Evolutionary conservation across 2,329 filamentous ascomycete genomes (phyloP).

Genomic region (Zelopaecilomyces penicillatus): DNA sequence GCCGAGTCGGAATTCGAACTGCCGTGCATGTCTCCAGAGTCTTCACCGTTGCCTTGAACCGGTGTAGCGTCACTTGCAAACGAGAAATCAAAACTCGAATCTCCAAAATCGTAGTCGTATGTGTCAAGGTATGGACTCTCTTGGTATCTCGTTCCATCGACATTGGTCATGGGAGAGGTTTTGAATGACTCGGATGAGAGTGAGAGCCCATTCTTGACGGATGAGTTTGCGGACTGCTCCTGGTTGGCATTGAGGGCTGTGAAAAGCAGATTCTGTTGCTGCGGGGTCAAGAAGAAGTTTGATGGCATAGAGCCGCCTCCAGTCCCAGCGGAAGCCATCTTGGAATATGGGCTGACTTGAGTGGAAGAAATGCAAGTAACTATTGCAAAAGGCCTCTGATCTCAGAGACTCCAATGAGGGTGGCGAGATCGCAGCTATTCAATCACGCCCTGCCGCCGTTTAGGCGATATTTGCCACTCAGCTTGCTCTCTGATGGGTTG

Average conservation of each 20-base stretch:
- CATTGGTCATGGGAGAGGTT: slow-evolving; percentile 37
- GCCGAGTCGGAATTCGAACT: slow-evolving; percentile 49
- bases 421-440: no score
- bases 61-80: slow-evolving; percentile 38
- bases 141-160: slow-evolving; percentile 41
- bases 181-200: slow-evolving; percentile 42
- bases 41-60: slow-evolving; percentile 65
- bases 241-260: slow-evolving; percentile 68
- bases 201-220: slow-evolving; percentile 20
- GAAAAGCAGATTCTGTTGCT: slow-evolving; percentile 68
- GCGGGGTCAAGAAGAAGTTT: slow-evolving; percentile 62
- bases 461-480: no score
- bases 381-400: no score
- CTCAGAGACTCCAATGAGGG: no score
- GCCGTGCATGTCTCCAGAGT: slow-evolving; percentile 41
- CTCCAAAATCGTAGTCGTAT: slow-evolving; percentile 71
- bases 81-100: slow-evolving; percentile 65
- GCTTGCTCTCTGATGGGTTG: no score
- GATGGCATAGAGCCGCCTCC: slow-evolving; percentile 32
- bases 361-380: no score
- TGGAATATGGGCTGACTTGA: background rate
- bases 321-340: slow-evolving; percentile 44
- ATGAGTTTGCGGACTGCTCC: slow-evolving; percentile 19
- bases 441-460: no score
- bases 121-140: slow-evolving; percentile 74